phyloP scores from a whole-genome alignment of 192 early-diverging fungal species.

The Dissophora globulifera region DNA sequence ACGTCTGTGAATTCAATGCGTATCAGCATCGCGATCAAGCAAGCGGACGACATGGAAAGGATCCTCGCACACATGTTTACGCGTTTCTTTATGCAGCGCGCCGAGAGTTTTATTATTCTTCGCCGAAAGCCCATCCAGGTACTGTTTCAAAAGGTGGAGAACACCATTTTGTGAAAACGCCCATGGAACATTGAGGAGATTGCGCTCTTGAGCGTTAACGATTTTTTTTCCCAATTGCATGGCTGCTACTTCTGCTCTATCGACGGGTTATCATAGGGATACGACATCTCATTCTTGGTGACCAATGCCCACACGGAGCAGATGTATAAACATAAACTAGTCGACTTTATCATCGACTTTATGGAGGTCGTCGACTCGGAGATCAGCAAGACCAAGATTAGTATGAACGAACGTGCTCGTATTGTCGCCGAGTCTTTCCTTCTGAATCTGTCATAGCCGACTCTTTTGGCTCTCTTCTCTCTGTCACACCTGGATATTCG shows the following conservation, averaged over 20 bases:
- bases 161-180: no score
- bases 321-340: conserved; percentile 1
- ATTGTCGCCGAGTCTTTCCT: not conserved
- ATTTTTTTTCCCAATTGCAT: no score
- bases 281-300: not conserved
- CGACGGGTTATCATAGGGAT: not conserved
- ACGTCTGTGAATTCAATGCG: not conserved
- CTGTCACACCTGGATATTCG: no score
- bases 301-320: conserved; percentile 3
- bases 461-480: no score
- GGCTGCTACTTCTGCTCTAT: no score
- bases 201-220: no score
- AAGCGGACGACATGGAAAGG: not conserved
- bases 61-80: not conserved
- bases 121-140: not conserved
- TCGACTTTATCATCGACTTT: conserved; percentile 6
- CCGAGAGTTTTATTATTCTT: conserved; percentile 4
- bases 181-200: no score
- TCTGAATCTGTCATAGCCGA: not conserved
- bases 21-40: not conserved
- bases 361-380: not conserved
- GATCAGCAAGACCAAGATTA: not conserved
- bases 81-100: conserved; percentile 7
- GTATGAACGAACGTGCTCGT: not conserved
- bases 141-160: not conserved